Percentiles rank a stretch among this genome's conserved stretches.
These are phyloP conservation scores for Rosa persica DNA, from an alignment of 306 rosid genomes.

Conservation along the genomic window DNA sequence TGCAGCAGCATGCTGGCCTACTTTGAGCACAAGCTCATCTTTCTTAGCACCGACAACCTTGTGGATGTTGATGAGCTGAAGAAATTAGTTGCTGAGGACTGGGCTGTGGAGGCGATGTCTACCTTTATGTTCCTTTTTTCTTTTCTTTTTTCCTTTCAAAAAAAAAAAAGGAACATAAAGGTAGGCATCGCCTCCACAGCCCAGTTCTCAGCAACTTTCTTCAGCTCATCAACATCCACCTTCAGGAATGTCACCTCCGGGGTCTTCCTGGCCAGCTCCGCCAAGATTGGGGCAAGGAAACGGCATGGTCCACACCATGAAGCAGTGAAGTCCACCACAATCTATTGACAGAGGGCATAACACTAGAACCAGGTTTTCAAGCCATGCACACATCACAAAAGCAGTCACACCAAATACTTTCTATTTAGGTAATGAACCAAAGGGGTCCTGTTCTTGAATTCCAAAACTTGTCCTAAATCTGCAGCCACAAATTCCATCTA, in stretches of 20 bases:
- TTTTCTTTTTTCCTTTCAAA: no score
- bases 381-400: background rate
- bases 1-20: constrained; percentile 45
- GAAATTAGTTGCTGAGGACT: constrained; percentile 62
- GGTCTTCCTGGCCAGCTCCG: constrained; percentile 52
- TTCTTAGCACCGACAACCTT: constrained; percentile 65
- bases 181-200: constrained; percentile 74
- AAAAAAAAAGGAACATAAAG: constrained; percentile 66
- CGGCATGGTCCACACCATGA: constrained; percentile 94
- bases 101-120: constrained; percentile 70
- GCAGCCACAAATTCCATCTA: background rate
- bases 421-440: background rate
- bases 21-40: constrained; percentile 34
- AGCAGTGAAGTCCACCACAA: constrained; percentile 94
- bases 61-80: constrained; percentile 78
- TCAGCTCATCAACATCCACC: constrained; percentile 86
- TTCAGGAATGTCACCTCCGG: constrained; percentile 58
- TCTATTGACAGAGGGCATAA: constrained; percentile 22
- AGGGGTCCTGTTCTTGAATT: background rate
- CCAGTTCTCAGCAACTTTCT: constrained; percentile 61
- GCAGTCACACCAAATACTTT: no score
- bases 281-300: constrained; percentile 62
- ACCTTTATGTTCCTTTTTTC: constrained; percentile 72
- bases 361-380: background rate
- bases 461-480: background rate